Evolutionary conservation across 2,329 filamentous ascomycete species (phyloP).

Genomic region (Trichoderma sp.): DNA sequence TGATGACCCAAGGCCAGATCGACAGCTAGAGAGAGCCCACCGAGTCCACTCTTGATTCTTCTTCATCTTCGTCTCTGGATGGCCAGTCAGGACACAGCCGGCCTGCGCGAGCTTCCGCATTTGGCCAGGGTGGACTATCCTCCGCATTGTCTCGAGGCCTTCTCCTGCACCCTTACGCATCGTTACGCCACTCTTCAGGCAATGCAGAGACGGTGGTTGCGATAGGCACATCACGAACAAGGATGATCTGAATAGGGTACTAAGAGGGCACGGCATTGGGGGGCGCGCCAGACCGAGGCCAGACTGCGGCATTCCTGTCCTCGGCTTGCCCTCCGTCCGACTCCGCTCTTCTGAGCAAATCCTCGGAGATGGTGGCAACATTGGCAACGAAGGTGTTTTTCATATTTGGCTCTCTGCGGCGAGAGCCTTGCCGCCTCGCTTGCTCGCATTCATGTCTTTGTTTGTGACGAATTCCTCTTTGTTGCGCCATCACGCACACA

Average conservation of each 20-base stretch:
- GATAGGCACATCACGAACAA: conserved; percentile 10
- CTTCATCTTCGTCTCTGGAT: background rate
- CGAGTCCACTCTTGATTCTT: conserved; percentile 8
- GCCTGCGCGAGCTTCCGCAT: conserved; percentile 22
- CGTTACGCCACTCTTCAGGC: conserved; percentile 18
- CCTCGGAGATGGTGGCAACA: conserved; percentile 6
- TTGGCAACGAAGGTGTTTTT: background rate
- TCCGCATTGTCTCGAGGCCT: conserved; percentile 21
- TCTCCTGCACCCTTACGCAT: conserved; percentile 22
- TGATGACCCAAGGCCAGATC: conserved; percentile 17
- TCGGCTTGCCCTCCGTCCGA: background rate
- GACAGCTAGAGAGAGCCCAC: conserved; percentile 16
- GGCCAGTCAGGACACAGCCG: background rate
- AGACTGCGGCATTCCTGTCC: background rate
- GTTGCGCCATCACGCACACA: conserved; percentile 24
- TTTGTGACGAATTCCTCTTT: conserved; percentile 16
- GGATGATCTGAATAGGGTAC: background rate
- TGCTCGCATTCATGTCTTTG: background rate
- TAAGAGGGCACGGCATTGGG: background rate
- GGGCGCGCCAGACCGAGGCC: background rate
- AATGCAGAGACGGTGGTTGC: background rate
- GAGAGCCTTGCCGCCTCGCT: conserved; percentile 8
- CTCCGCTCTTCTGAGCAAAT: background rate
- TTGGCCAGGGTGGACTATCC: conserved; percentile 20
- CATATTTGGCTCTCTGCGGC: background rate